Evolutionary conservation across 2,329 filamentous ascomycete genomes (phyloP).

Genomic region (Pseudogymnoascus sp.): DNA sequence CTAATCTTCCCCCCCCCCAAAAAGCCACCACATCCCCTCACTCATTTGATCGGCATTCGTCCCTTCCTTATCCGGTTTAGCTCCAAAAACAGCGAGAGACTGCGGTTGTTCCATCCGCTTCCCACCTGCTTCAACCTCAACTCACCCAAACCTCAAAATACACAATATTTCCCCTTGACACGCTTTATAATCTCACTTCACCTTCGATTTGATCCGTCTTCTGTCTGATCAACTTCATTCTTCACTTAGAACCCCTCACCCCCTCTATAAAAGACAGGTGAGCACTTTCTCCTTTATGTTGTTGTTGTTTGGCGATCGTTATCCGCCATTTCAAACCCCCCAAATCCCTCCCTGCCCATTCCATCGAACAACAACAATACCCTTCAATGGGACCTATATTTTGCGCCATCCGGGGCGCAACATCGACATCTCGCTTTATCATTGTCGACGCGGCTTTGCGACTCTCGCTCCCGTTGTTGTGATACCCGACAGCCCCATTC

Average conservation of each 20-base stretch:
- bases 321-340: conserved; percentile 17
- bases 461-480: conserved; percentile 2
- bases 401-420: not conserved
- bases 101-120: conserved; percentile 20
- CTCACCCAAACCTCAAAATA: conserved; percentile 11
- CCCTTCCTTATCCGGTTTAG: not conserved
- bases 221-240: not conserved
- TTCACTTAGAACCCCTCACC: conserved; percentile 8
- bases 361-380: not conserved
- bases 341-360: not conserved
- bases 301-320: conserved; percentile 16
- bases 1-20: not conserved
- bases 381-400: not conserved
- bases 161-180: conserved; percentile 10
- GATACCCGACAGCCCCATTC: not conserved
- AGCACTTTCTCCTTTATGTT: conserved; percentile 20
- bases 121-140: conserved; percentile 16
- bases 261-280: conserved; percentile 18
- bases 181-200: conserved; percentile 7
- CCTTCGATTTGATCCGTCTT: not conserved
- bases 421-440: not conserved
- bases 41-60: not conserved
- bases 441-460: not conserved
- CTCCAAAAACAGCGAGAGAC: not conserved
- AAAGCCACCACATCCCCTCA: not conserved